phyloP scores from a whole-genome alignment of 148 eudicot genomes.

The Camellia lanceoleosa region DNA sequence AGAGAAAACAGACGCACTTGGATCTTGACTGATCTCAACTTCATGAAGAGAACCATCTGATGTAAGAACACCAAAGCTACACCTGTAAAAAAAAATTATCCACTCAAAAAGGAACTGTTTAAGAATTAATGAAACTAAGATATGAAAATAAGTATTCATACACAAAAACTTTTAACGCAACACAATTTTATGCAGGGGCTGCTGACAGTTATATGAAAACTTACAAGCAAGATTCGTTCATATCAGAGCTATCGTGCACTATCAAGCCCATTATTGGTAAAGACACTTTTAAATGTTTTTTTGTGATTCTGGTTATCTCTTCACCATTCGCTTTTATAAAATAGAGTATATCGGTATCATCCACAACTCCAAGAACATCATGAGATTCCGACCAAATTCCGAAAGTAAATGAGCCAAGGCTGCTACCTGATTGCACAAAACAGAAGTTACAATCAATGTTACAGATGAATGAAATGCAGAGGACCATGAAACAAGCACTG shows the following conservation, averaged over 20 bases:
- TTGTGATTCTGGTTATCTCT: conserved; percentile 66
- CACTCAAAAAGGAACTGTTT: neutral
- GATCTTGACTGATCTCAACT: conserved; percentile 76
- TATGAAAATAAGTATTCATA: neutral
- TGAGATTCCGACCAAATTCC: too few species aligned
- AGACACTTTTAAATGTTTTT: conserved; percentile 52
- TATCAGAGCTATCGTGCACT: too few species aligned
- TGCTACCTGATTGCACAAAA: too few species aligned
- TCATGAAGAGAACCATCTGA: conserved; percentile 76
- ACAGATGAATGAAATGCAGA: too few species aligned
- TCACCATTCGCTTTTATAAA: conserved; percentile 84
- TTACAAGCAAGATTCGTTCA: too few species aligned
- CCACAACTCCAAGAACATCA: too few species aligned
- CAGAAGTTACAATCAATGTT: too few species aligned
- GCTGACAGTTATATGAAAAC: too few species aligned
- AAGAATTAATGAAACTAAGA: neutral
- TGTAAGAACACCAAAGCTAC: conserved; percentile 63
- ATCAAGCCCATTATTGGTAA: conserved; percentile 52
- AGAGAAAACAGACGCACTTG: conserved; percentile 58
- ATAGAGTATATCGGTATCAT: too few species aligned
- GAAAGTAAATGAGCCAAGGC: too few species aligned
- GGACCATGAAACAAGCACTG: too few species aligned
- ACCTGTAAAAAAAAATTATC: conserved; percentile 46
- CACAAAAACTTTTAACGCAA: conserved; percentile 14
- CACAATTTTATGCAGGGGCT: too few species aligned